Percentiles rank a stretch among this genome's conserved stretches.
These are phyloP conservation scores for Xylaria cubensis DNA, from an alignment of 495 filamentous ascomycete species.

Conservation along the genomic window DNA sequence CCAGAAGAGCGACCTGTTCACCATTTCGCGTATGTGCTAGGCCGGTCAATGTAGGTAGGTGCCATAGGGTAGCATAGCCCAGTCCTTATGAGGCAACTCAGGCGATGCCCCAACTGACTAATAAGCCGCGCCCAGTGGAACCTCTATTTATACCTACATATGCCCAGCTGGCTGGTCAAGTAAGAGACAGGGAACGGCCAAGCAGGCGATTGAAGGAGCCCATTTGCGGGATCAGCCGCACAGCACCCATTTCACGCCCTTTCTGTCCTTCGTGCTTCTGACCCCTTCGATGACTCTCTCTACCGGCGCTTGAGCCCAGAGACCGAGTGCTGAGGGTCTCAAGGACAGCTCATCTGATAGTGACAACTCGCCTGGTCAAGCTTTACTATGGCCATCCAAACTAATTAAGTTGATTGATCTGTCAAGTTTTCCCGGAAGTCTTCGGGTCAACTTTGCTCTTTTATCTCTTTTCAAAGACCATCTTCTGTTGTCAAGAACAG, in stretches of 20 bases:
- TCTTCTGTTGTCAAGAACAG: slow-evolving; percentile 17
- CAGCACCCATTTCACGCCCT: slow-evolving; percentile 34
- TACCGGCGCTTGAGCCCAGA: slow-evolving; percentile 25
- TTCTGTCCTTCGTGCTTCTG: slow-evolving; percentile 35
- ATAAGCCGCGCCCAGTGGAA: slow-evolving; percentile 27
- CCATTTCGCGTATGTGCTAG: neutral
- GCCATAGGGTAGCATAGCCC: slow-evolving; percentile 15
- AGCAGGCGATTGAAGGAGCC: slow-evolving; percentile 37
- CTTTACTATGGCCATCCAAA: slow-evolving; percentile 15
- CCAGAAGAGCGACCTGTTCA: slow-evolving; percentile 1
- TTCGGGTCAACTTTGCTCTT: slow-evolving; percentile 16
- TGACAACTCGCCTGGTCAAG: slow-evolving; percentile 19
- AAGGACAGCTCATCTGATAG: slow-evolving; percentile 43
- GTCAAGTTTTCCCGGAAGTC: slow-evolving; percentile 19
- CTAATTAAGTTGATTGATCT: slow-evolving; percentile 26
- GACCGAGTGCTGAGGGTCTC: slow-evolving; percentile 30
- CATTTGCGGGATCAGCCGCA: slow-evolving; percentile 45
- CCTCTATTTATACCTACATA: slow-evolving; percentile 26
- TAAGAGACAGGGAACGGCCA: slow-evolving; percentile 25
- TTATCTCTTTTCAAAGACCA: slow-evolving; percentile 23
- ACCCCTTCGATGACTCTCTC: slow-evolving; percentile 44
- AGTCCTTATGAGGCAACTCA: slow-evolving; percentile 25
- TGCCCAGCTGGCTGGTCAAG: slow-evolving; percentile 18
- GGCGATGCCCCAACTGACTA: slow-evolving; percentile 29
- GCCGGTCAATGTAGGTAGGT: neutral